These are phyloP conservation scores for Globisporangium mamillatum DNA, from an alignment of 352 stramenopile species.

Conservation along the genomic window DNA sequence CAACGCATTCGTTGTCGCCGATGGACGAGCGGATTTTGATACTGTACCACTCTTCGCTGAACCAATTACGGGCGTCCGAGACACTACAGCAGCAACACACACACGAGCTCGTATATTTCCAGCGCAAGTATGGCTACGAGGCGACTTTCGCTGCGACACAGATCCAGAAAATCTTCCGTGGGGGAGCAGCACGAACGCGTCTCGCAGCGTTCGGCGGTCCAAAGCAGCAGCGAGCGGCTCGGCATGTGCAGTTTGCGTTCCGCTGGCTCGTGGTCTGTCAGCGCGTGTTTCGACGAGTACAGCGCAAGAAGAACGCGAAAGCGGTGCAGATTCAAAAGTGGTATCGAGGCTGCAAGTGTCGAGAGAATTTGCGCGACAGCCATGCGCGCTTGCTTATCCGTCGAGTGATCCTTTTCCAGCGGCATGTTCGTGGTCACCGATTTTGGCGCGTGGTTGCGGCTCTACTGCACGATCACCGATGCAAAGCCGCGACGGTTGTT, in stretches of 20 bases:
- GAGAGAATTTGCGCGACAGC: constrained; percentile 25
- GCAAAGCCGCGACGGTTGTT: constrained; percentile 27
- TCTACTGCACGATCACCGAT: constrained; percentile 29
- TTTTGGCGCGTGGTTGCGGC: constrained; percentile 44
- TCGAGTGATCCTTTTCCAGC: constrained; percentile 40
- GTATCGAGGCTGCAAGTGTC: constrained; percentile 35
- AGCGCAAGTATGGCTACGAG: constrained; percentile 38
- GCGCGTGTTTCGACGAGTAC: constrained; percentile 23
- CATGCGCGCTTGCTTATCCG: constrained; percentile 29
- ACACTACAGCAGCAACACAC: neutral
- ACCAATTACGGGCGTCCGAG: constrained; percentile 21
- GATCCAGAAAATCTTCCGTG: constrained; percentile 54
- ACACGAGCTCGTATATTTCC: neutral
- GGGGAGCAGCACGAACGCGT: constrained; percentile 26
- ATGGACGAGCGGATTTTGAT: constrained; percentile 65
- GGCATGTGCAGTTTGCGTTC: constrained; percentile 37
- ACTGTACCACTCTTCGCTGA: constrained; percentile 59
- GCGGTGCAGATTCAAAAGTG: constrained; percentile 41
- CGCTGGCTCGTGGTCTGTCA: constrained; percentile 23
- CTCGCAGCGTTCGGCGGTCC: constrained; percentile 42
- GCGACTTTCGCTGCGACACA: constrained; percentile 53
- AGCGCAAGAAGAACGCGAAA: constrained; percentile 20
- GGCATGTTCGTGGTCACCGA: constrained; percentile 35
- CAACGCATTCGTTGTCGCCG: constrained; percentile 20
- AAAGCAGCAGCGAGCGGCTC: constrained; percentile 30